Evolutionary conservation across 805 yeast species (phyloP), one percentile per base, ranked within the genome.

Genomic region (Vanderwaltozyma tropicalis): DNA sequence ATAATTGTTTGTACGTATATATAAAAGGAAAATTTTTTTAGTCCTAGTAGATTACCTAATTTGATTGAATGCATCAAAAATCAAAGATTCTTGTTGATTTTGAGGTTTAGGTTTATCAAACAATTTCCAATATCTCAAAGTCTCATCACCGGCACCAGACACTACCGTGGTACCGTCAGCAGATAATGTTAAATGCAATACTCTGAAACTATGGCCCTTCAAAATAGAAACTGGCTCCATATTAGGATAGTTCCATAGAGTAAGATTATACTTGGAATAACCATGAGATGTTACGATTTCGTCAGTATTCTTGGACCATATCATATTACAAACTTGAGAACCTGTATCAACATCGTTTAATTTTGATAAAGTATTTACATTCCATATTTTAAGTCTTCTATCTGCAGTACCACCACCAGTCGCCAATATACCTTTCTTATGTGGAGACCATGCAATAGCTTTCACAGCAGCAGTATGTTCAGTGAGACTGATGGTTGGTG

Each of bases 111-210:
- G 76, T 56, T 80, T 84, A 42, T 85, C 95, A 63, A 88, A 92
- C 1, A 88, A 82, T 49, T 86, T 87, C 98, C 98, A 92, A 56
- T 92, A 85, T 45, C 98, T 62, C 40, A 92, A 64, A 0, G 98
- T 92, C 59, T 92, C 98, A 62, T 92, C 98, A 4, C 97, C 98
- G 1, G 98, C 96, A 2, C 98, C 98, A 0, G 98, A 88, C 2
- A 89, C 98, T 12, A 92, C 81, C 0, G 96, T 87, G 44, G 85
- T 87, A 0, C 98, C 98, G 62, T 92, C 97, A 0, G 96, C 95
- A 15, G 95, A 82, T 63, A 89, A 68, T 4, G 95, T 76, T 48
- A 92, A 66, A 57, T 92, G 92, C 35, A 92, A 66, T 11, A 92
- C 97, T 44, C 98, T 70, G 54, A 81, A 85, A 1, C 95, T 85